These are phyloP conservation scores for Fusarium camptoceras DNA, from an alignment of 2,329 filamentous ascomycete species.

Conservation along the genomic window DNA sequence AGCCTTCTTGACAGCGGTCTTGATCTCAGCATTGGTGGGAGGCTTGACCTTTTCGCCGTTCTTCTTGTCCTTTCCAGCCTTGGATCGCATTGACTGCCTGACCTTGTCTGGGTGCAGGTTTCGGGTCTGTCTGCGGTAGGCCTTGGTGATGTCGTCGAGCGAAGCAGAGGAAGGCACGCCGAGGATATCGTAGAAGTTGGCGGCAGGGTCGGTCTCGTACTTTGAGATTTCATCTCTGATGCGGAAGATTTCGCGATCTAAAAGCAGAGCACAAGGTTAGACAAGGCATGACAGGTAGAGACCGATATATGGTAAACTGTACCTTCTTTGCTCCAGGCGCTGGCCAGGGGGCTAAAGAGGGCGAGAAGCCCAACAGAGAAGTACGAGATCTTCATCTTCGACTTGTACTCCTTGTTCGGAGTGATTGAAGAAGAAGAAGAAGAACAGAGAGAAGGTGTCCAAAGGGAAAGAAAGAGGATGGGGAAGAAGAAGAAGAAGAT, in stretches of 20 bases:
- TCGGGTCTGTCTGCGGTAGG: conserved; percentile 88
- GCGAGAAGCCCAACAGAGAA: conserved; percentile 76
- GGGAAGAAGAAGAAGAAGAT: conserved; percentile 2
- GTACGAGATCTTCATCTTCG: conserved; percentile 77
- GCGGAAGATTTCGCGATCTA: conserved; percentile 98
- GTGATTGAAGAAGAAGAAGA: conserved; percentile 13
- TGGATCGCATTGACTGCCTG: conserved; percentile 81
- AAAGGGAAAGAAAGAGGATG: background rate
- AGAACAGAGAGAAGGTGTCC: conserved; percentile 5
- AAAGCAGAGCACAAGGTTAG: conserved; percentile 12
- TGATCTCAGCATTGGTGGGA: conserved; percentile 79
- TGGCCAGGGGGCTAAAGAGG: conserved; percentile 73
- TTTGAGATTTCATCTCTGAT: conserved; percentile 86
- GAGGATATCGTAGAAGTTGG: conserved; percentile 96
- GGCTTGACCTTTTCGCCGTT: conserved; percentile 75
- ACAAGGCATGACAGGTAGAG: background rate
- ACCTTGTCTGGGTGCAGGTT: conserved; percentile 95
- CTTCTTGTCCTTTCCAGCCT: conserved; percentile 68
- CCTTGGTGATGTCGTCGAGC: conserved; percentile 91
- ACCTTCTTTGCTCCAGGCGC: conserved; percentile 91
- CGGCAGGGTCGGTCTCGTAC: conserved; percentile 79
- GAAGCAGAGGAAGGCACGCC: conserved; percentile 78
- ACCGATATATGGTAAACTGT: conserved; percentile 43
- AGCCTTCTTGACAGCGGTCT: conserved; percentile 82
- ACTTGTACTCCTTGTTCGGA: conserved; percentile 8